Percentiles rank a stretch among this genome's conserved stretches.
These are phyloP conservation scores for Euphorbia celastroides DNA, from an alignment of 441 rosid species.

Conservation along the genomic window DNA sequence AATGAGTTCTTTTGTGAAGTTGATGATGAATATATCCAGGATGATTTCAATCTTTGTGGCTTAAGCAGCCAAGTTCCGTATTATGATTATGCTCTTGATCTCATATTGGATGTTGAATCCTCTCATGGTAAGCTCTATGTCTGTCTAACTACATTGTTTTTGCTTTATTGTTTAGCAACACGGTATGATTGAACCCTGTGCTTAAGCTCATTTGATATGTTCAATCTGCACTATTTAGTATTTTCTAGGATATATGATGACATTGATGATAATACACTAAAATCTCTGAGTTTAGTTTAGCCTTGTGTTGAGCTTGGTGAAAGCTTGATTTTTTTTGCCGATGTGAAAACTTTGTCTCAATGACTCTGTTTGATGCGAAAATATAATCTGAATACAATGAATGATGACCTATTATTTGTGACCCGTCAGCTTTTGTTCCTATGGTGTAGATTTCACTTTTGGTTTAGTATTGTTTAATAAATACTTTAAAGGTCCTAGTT, in stretches of 20 bases:
- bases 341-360: neutral
- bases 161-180: neutral
- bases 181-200: neutral
- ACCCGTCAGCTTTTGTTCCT: neutral
- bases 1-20: conserved; percentile 93
- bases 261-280: too few relatives aligned
- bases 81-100: conserved; percentile 85
- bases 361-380: neutral
- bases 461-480: neutral
- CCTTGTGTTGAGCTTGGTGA: neutral
- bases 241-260: too few relatives aligned
- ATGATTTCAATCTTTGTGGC: conserved; percentile 91
- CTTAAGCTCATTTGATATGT: neutral
- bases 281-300: too few relatives aligned
- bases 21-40: conserved; percentile 92
- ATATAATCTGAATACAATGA: neutral
- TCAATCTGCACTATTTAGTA: too few relatives aligned
- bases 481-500: neutral
- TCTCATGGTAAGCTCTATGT: conserved; percentile 64
- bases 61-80: conserved; percentile 93
- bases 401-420: neutral
- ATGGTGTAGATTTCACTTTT: neutral
- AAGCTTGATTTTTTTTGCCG: neutral
- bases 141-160: neutral
- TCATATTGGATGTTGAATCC: conserved; percentile 80